Conservation (phyloP, 441 rosid genomes). For the Gossypium davidsonii region DNA sequence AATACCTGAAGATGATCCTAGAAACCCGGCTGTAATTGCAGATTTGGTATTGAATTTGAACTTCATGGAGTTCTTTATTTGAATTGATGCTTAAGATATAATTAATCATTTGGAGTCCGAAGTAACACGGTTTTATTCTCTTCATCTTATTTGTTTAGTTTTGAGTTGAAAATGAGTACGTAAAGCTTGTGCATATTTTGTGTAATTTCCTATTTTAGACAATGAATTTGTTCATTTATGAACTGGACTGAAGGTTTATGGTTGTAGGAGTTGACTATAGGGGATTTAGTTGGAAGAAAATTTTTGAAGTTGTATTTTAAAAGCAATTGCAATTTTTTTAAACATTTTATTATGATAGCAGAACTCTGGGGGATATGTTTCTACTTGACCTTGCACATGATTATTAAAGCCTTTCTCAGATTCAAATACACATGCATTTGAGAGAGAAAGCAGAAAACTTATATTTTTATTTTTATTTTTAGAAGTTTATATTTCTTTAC, state of each 20-base stretch:
- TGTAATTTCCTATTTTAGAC: not conserved
- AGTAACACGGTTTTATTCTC: not conserved
- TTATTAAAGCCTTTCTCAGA: not conserved
- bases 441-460: not conserved
- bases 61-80: not conserved
- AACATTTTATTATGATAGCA: not conserved
- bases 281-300: not conserved
- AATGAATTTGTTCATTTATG: not conserved
- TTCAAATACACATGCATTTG: not conserved
- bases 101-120: not conserved
- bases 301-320: not conserved
- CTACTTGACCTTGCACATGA: not conserved
- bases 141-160: not conserved
- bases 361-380: not conserved
- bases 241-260: not conserved
- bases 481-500: not conserved
- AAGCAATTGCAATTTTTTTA: not conserved
- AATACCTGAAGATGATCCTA: slow-evolving; percentile 8
- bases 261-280: not conserved
- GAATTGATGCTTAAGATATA: slow-evolving; percentile 4
- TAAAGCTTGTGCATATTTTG: not conserved
- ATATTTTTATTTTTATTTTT: not conserved
- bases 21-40: slow-evolving; percentile 7
- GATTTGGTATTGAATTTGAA: slow-evolving; percentile 6
- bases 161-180: not conserved